Evolutionary conservation across 306 rosid genomes (phyloP).

Genomic region (Malus sylvestris): DNA sequence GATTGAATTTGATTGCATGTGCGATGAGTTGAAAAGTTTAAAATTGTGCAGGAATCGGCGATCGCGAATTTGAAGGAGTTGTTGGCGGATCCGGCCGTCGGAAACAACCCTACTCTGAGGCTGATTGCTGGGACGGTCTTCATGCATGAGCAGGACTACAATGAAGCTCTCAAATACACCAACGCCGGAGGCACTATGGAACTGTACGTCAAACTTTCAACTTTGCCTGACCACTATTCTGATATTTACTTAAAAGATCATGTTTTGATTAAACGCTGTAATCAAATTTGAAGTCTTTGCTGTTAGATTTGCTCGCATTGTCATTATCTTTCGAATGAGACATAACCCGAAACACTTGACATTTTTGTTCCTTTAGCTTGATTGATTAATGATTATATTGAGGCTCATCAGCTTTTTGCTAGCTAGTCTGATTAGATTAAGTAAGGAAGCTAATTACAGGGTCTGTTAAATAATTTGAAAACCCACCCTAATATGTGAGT

Average conservation of each 20-base stretch:
- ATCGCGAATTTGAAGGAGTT: slow-evolving; percentile 64
- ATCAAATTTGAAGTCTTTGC: background rate
- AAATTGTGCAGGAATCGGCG: slow-evolving; percentile 48
- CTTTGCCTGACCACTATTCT: background rate
- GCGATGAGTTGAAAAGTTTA: background rate
- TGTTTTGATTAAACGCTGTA: background rate
- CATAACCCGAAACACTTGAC: background rate
- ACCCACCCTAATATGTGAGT: background rate
- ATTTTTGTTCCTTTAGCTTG: background rate
- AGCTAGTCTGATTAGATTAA: background rate
- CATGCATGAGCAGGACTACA: slow-evolving; percentile 81
- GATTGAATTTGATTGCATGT: background rate
- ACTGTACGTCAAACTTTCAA: slow-evolving; percentile 38
- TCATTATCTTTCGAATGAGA: background rate
- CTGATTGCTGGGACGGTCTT: slow-evolving; percentile 78
- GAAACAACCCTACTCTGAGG: slow-evolving; percentile 60
- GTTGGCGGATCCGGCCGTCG: slow-evolving; percentile 82
- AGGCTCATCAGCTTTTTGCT: background rate
- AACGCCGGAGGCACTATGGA: slow-evolving; percentile 95
- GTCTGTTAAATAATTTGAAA: background rate
- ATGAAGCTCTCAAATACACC: slow-evolving; percentile 87
- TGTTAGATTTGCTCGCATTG: background rate
- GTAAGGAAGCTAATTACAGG: background rate
- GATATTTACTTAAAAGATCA: background rate
- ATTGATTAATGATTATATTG: background rate